Evolutionary conservation across 169 alveolate species (phyloP).

Genomic region (Neospora caninum): DNA sequence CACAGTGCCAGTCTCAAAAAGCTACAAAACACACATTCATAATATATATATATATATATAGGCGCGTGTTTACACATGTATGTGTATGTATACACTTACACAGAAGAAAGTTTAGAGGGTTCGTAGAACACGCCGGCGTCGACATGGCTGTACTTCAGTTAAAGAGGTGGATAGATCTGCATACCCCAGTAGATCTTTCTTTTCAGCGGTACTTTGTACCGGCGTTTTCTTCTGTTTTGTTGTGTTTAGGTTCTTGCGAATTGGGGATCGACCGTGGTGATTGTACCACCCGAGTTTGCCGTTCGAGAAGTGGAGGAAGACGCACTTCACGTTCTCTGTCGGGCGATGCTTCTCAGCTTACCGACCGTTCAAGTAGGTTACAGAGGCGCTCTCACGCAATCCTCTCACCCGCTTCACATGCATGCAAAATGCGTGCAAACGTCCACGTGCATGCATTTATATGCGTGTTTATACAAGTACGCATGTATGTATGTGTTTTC

Average conservation of each 20-base stretch:
- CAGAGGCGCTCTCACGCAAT: not conserved
- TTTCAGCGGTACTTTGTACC: no score
- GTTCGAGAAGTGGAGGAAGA: constrained; percentile 64
- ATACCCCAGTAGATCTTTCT: no score
- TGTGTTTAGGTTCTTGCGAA: constrained; percentile 58
- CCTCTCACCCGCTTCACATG: not conserved
- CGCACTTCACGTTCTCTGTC: constrained; percentile 50
- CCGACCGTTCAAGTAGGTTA: constrained; percentile 50
- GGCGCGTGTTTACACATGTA: no score
- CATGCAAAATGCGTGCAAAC: no score
- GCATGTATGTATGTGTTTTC: not conserved
- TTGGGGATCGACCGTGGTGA: constrained; percentile 58
- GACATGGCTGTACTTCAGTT: no score
- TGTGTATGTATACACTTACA: no score
- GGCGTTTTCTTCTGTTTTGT: not conserved
- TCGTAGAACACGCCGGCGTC: no score
- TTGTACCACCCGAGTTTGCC: constrained; percentile 63
- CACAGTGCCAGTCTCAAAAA: no score
- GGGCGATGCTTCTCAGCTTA: constrained; percentile 58
- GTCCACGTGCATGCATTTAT: not conserved
- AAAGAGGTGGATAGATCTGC: no score
- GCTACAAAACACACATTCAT: no score
- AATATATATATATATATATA: no score
- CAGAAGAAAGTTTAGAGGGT: no score
- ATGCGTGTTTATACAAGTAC: not conserved